These are phyloP conservation scores for Dictyostelium firmibasis DNA, from an alignment of 78 protist species.

Conservation along the genomic window DNA sequence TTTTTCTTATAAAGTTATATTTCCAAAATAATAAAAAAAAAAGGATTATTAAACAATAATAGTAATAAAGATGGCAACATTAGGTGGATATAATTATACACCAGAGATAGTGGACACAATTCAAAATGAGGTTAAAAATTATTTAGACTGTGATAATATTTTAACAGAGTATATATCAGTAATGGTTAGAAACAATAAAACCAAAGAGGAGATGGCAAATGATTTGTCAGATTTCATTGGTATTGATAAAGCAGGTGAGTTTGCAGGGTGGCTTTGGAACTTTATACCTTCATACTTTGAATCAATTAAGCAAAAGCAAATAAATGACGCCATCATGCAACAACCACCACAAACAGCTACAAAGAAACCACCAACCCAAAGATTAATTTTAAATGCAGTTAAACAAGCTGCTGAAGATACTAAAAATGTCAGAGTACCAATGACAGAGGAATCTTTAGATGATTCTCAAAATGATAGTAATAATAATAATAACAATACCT, in stretches of 20 bases:
- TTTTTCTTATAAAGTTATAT: background rate
- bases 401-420: conserved; percentile 64
- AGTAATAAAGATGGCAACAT: conserved; percentile 8
- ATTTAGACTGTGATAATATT: conserved; percentile 61
- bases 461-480: background rate
- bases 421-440: conserved; percentile 15
- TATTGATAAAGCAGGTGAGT: conserved; percentile 27
- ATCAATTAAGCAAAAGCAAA: background rate
- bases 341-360: background rate
- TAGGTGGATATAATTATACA: conserved; percentile 46
- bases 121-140: conserved; percentile 26
- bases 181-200: conserved; percentile 75
- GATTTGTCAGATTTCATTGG: conserved; percentile 50
- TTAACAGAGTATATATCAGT: conserved; percentile 58
- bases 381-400: conserved; percentile 39
- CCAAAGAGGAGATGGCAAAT: conserved; percentile 14
- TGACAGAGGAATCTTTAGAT: background rate
- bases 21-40: no score
- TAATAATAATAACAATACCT: background rate
- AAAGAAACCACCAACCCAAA: conserved; percentile 20
- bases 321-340: background rate
- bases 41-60: background rate
- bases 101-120: conserved; percentile 31
- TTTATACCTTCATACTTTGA: conserved; percentile 23
- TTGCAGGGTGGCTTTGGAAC: conserved; percentile 62